A percentile compares a stretch with the other conserved stretches of the same genome.
Evolutionary conservation across 2,329 filamentous ascomycete species (phyloP).

Genomic region (Alternaria ventricosa): DNA sequence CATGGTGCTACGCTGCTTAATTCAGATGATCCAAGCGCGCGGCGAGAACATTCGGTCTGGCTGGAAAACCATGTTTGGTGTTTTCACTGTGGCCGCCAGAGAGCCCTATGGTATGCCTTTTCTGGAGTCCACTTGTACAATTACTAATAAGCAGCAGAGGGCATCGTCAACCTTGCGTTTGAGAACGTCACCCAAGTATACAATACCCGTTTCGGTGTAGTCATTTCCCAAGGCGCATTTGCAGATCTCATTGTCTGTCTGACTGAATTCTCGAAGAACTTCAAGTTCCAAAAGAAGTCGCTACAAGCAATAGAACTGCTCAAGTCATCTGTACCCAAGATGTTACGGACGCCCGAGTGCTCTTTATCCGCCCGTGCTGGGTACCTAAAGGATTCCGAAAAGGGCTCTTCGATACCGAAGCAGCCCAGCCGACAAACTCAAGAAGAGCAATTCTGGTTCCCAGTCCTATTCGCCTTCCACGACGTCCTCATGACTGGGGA

Average conservation of each 20-base stretch:
- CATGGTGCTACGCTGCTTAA: slow-evolving; percentile 92
- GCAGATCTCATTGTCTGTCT: slow-evolving; percentile 95
- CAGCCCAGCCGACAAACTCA: slow-evolving; percentile 81
- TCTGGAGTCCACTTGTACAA: neutral
- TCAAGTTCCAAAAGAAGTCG: slow-evolving; percentile 98
- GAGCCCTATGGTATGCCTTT: slow-evolving; percentile 74
- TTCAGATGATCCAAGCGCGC: slow-evolving; percentile 98
- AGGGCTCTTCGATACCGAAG: slow-evolving; percentile 61
- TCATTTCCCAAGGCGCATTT: slow-evolving; percentile 95
- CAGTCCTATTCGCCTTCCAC: slow-evolving; percentile 96
- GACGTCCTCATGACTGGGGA: slow-evolving; percentile 99
- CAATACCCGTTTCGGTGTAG: slow-evolving; percentile 91
- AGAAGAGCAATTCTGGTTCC: slow-evolving; percentile 99
- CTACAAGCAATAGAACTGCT: slow-evolving; percentile 93
- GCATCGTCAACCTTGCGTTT: slow-evolving; percentile 94
- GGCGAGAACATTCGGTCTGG: slow-evolving; percentile 97
- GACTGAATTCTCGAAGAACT: slow-evolving; percentile 98
- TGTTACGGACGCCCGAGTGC: slow-evolving; percentile 95
- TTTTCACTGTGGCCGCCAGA: slow-evolving; percentile 92
- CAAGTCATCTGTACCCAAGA: slow-evolving; percentile 90
- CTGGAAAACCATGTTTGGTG: slow-evolving; percentile 99
- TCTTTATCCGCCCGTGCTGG: slow-evolving; percentile 75
- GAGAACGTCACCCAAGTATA: slow-evolving; percentile 97
- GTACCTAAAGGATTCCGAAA: slow-evolving; percentile 57
- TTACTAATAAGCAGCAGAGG: slow-evolving; percentile 63